Evolutionary conservation across 2,329 filamentous ascomycete genomes (phyloP), one percentile per base, ranked within the genome.

Genomic region (Ophiocordyceps unilateralis): DNA sequence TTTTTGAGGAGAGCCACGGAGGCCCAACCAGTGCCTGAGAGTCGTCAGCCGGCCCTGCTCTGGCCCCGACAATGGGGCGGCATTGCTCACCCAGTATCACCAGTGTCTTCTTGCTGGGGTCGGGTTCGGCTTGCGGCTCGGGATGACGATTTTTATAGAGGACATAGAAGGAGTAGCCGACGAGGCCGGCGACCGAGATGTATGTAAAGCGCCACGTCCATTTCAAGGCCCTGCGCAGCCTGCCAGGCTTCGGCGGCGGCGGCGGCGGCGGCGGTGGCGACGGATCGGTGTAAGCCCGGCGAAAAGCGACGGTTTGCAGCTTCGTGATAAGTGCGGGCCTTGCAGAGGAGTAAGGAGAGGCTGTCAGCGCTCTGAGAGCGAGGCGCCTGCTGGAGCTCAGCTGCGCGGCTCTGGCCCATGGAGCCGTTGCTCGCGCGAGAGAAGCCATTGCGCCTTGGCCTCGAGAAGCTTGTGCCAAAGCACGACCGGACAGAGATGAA

Each of bases 1-100:
- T 93, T 95, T 77, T 98, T 98, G 51, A 98, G 77, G 47, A 98
- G 79, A 47, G 89, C 93, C 56, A 98, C 86, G 38, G 89, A 86
- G 53, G 69, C 91, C 91, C 91, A 98, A 53, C 91, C 91, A 54
- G 88, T 93, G 58, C 89, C 89, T 95, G 28, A 46, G 46, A 45
- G 21, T 10, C n/a, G 22, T 26, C 11, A 17, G 17, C 7, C 12
- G 38, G 52, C 57, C 44, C 58, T 28, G 41, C 19, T 12, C 12
- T 12, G 24, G 2, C 24, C 15, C 36, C 15, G 15, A 21, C 12
- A 3, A 10, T 8, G 11, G 24, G 14, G 9, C 19, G 21, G 7
- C 10, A 30, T 36, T 11, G 40, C 65, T 60, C 76, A 95, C 91
- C 91, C 44, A 98, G 75, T 51, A 98, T 78, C 40, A 98, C 91